phyloP scores from a whole-genome alignment of 768 basidiomycete species.

The Boletus insuetus region DNA sequence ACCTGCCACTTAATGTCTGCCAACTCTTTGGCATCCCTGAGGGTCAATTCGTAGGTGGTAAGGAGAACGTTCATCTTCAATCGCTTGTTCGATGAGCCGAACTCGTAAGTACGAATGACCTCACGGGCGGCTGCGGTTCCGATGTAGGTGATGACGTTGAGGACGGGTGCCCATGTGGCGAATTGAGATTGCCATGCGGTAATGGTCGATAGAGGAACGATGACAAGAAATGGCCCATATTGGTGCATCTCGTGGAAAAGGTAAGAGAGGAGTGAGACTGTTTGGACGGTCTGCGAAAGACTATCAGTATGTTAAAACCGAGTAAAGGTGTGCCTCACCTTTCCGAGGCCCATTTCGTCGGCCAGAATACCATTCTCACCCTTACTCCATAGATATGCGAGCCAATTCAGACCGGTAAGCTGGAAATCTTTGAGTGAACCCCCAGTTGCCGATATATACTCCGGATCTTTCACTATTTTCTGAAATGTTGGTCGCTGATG shows the following conservation, averaged over 20 bases:
- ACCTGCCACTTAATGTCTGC: conserved; percentile 97
- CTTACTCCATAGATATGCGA: conserved; percentile 94
- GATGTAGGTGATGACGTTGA: conserved; percentile 96
- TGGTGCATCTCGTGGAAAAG: conserved; percentile 91
- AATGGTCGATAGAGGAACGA: conserved; percentile 96
- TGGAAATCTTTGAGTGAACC: conserved; percentile 97
- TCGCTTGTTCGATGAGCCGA: conserved; percentile 83
- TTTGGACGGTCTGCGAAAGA: conserved; percentile 78
- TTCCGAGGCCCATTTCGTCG: conserved; percentile 99
- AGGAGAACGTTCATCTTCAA: conserved; percentile 96
- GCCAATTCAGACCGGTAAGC: conserved; percentile 96
- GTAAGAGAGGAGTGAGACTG: conserved; percentile 91
- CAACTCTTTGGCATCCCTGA: conserved; percentile 87
- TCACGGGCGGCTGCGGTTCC: conserved; percentile 85
- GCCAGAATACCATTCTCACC: conserved; percentile 97
- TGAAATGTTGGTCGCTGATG: conserved; percentile 73
- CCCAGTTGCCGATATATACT: conserved; percentile 74
- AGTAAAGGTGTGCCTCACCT: conserved; percentile 43
- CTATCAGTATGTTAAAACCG: conserved; percentile 10
- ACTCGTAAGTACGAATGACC: conserved; percentile 90
- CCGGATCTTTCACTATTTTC: conserved; percentile 85
- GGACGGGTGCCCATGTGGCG: conserved; percentile 89
- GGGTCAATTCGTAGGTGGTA: conserved; percentile 94
- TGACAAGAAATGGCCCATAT: conserved; percentile 95
- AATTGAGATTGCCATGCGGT: conserved; percentile 98